Percentiles rank a stretch among this genome's conserved stretches.
phyloP scores from a whole-genome alignment of 2,329 filamentous ascomycete species.

The Cryphonectria japonica region DNA sequence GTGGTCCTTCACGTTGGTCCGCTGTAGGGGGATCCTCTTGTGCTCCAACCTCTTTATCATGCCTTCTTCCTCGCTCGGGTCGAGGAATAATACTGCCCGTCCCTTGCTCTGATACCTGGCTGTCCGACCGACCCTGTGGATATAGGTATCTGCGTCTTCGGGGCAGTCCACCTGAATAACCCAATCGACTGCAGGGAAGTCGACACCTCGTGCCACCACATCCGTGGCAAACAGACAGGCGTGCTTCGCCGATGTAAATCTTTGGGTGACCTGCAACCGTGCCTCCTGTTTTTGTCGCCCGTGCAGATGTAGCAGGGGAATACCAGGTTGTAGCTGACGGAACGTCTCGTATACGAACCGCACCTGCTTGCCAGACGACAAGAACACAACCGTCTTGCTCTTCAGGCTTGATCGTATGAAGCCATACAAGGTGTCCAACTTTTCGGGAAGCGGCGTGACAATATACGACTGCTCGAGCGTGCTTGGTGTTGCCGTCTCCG shows the following conservation, averaged over 20 bases:
- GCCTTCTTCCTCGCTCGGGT: slow-evolving; percentile 89
- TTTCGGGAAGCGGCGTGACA: slow-evolving; percentile 80
- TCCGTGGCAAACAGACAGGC: slow-evolving; percentile 95
- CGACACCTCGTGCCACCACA: slow-evolving; percentile 89
- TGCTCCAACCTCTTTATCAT: slow-evolving; percentile 84
- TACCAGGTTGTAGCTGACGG: slow-evolving; percentile 90
- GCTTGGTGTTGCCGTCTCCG: slow-evolving; percentile 77
- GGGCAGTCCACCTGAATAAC: slow-evolving; percentile 98
- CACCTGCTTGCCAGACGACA: slow-evolving; percentile 95
- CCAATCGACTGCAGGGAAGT: slow-evolving; percentile 97
- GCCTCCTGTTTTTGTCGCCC: slow-evolving; percentile 92
- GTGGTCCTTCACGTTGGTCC: slow-evolving; percentile 83
- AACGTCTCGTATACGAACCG: slow-evolving; percentile 95
- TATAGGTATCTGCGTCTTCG: slow-evolving; percentile 96
- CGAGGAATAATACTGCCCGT: slow-evolving; percentile 85
- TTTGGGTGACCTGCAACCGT: slow-evolving; percentile 82
- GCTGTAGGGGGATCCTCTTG: slow-evolving; percentile 87
- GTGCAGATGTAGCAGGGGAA: slow-evolving; percentile 89
- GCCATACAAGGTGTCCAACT: slow-evolving; percentile 88
- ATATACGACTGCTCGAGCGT: slow-evolving; percentile 91
- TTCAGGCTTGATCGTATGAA: slow-evolving; percentile 92
- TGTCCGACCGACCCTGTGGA: slow-evolving; percentile 92
- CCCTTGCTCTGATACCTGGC: slow-evolving; percentile 91
- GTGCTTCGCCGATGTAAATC: slow-evolving; percentile 79
- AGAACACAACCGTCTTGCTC: slow-evolving; percentile 91